These are phyloP conservation scores for Sporothrix protearum DNA, from an alignment of 2,329 filamentous ascomycete species.

Conservation along the genomic window DNA sequence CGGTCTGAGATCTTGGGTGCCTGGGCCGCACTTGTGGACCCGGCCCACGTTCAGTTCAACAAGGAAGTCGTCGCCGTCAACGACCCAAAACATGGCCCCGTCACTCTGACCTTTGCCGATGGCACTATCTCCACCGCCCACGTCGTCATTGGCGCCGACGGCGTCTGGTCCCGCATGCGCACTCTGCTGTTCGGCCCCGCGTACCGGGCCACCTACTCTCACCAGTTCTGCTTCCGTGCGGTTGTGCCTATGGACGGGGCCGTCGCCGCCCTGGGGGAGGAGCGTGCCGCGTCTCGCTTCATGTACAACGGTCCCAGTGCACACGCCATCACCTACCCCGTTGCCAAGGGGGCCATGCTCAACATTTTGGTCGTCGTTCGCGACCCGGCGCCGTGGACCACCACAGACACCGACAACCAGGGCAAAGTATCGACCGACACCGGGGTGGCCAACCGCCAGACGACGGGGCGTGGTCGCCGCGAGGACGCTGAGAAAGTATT, in stretches of 20 bases:
- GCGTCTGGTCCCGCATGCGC: slow-evolving; percentile 57
- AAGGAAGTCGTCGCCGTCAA: slow-evolving; percentile 37
- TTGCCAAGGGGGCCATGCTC: slow-evolving; percentile 52
- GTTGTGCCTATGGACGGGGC: slow-evolving; percentile 60
- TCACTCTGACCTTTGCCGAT: slow-evolving; percentile 35
- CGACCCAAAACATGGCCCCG: slow-evolving; percentile 15
- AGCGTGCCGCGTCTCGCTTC: slow-evolving; percentile 48
- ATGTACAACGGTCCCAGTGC: slow-evolving; percentile 56
- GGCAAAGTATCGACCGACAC: slow-evolving; percentile 13
- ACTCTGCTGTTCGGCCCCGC: slow-evolving; percentile 49
- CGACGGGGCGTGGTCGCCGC: slow-evolving; percentile 39
- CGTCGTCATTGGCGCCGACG: slow-evolving; percentile 59
- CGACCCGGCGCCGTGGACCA: slow-evolving; percentile 39
- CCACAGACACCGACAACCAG: slow-evolving; percentile 6
- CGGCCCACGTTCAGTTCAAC: slow-evolving; percentile 34
- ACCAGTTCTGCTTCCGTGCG: slow-evolving; percentile 60
- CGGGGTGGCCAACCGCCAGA: slow-evolving; percentile 31
- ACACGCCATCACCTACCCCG: slow-evolving; percentile 60
- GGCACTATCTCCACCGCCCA: slow-evolving; percentile 35
- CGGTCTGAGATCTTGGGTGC: slow-evolving; percentile 42
- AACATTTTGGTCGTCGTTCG: slow-evolving; percentile 53
- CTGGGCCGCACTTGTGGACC: slow-evolving; percentile 36
- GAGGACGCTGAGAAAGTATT: slow-evolving; percentile 43
- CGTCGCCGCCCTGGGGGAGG: slow-evolving; percentile 45
- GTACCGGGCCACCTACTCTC: slow-evolving; percentile 47